phyloP scores from a whole-genome alignment of 2,329 filamentous ascomycete species.

The Nothophoma quercina region DNA sequence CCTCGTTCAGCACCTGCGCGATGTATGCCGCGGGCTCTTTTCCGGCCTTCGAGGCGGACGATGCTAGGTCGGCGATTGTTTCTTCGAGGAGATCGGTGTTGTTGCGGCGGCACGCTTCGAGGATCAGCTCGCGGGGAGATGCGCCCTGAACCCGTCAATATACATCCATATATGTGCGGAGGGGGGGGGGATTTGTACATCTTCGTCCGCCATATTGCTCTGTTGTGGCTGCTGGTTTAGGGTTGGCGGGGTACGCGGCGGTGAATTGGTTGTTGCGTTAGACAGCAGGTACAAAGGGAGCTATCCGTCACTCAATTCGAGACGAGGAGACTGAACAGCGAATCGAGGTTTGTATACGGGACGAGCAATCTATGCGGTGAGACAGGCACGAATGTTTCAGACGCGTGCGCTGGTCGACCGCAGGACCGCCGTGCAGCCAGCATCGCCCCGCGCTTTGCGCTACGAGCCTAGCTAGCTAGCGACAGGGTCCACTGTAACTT shows the following conservation, averaged over 20 bases:
- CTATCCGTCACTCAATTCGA: no score
- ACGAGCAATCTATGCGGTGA: conserved; percentile 7
- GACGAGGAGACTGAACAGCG: no score
- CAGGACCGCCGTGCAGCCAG: neutral
- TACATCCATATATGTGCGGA: neutral
- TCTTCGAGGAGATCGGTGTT: conserved; percentile 85
- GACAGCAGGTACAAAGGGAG: no score
- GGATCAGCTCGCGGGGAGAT: conserved; percentile 80
- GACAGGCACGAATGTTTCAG: conserved; percentile 9
- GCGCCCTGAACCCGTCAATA: conserved; percentile 70
- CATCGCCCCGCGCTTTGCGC: conserved; percentile 36
- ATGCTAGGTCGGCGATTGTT: conserved; percentile 66
- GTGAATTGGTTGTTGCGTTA: neutral
- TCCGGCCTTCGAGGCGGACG: conserved; percentile 57
- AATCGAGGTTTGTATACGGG: neutral
- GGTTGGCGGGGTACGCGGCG: conserved; percentile 6
- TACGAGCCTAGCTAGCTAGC: conserved; percentile 32
- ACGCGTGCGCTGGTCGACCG: neutral
- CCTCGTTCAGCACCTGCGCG: conserved; percentile 81
- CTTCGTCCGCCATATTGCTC: conserved; percentile 46
- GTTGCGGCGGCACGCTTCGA: conserved; percentile 93
- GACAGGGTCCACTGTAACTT: conserved; percentile 39
- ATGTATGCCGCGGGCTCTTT: conserved; percentile 65
- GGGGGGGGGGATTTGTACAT: conserved; percentile 25
- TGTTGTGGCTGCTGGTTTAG: neutral